These are phyloP conservation scores for Aspergillus avenaceus DNA, from an alignment of 495 filamentous ascomycete species.

Conservation along the genomic window DNA sequence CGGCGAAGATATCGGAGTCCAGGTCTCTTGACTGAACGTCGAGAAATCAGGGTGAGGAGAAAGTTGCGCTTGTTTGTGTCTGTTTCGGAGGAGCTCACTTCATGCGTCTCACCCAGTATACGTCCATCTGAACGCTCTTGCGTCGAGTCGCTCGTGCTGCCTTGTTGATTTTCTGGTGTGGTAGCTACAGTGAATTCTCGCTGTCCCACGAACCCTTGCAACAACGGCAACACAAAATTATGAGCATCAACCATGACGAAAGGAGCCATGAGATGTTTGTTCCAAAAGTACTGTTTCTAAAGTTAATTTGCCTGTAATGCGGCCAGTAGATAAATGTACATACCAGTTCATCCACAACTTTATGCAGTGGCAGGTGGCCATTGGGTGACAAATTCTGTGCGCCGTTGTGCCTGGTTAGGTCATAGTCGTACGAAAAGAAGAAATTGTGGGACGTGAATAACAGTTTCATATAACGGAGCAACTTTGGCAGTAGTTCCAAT, in stretches of 20 bases:
- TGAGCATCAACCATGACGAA: conserved; percentile 64
- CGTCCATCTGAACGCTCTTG: conserved; percentile 26
- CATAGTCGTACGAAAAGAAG: conserved; percentile 89
- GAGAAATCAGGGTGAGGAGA: conserved; percentile 80
- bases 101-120: conserved; percentile 31
- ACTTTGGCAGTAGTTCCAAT: conserved; percentile 68
- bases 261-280: conserved; percentile 64
- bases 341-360: conserved; percentile 69
- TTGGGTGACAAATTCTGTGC: conserved; percentile 33
- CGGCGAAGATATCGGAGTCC: conserved; percentile 89
- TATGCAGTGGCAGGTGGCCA: conserved; percentile 57
- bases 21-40: conserved; percentile 76
- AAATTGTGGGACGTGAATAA: conserved; percentile 80
- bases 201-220: conserved; percentile 95
- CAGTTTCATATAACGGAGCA: conserved; percentile 76
- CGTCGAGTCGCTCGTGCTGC: conserved; percentile 2
- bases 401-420: conserved; percentile 68
- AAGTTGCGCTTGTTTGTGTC: conserved; percentile 44
- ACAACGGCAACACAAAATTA: conserved; percentile 70
- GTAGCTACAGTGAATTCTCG: conserved; percentile 64
- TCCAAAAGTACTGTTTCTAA: conserved; percentile 77
- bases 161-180: conserved; percentile 14
- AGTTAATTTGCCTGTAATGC: conserved; percentile 14
- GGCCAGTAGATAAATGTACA: conserved; percentile 9
- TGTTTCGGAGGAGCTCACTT: conserved; percentile 19